Evolutionary conservation across 805 yeast genomes (phyloP).

Genomic region (Tetrapisispora fleetii): DNA sequence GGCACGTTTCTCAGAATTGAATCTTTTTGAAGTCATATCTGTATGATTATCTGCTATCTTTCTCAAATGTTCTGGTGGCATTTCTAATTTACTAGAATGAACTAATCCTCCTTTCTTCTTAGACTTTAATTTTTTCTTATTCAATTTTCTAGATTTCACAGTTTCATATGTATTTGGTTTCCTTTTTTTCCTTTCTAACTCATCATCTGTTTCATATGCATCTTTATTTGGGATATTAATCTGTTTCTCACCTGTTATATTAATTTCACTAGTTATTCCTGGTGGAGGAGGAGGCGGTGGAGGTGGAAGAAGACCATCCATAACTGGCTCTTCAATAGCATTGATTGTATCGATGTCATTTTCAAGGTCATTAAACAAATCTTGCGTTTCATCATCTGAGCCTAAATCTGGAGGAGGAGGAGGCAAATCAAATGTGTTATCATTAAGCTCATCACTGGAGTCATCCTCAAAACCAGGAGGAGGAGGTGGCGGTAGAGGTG

Average conservation of each 20-base stretch:
- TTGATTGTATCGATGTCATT: constrained; percentile 2
- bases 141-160: constrained; percentile 1
- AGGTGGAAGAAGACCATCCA: constrained; percentile 20
- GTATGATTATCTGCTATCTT: constrained; percentile 77
- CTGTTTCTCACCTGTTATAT: constrained; percentile 3
- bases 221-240: constrained; percentile 4
- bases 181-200: neutral
- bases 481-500: constrained; percentile 21
- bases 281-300: constrained; percentile 20
- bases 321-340: neutral
- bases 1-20: constrained; percentile 75
- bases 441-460: constrained; percentile 1
- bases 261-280: constrained; percentile 5
- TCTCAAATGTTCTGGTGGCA: constrained; percentile 91
- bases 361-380: constrained; percentile 4
- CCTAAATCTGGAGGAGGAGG: constrained; percentile 18
- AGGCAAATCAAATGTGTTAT: constrained; percentile 21
- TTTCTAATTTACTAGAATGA: constrained; percentile 56
- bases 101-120: constrained; percentile 33
- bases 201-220: neutral
- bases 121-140: constrained; percentile 11
- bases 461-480: constrained; percentile 16
- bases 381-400: neutral
- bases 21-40: constrained; percentile 69
- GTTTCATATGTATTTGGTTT: constrained; percentile 29